A percentile compares a stretch with the other conserved stretches of the same genome.
Evolutionary conservation across 2,329 filamentous ascomycete species (phyloP).

Genomic region (Penicillium hesseltinei): DNA sequence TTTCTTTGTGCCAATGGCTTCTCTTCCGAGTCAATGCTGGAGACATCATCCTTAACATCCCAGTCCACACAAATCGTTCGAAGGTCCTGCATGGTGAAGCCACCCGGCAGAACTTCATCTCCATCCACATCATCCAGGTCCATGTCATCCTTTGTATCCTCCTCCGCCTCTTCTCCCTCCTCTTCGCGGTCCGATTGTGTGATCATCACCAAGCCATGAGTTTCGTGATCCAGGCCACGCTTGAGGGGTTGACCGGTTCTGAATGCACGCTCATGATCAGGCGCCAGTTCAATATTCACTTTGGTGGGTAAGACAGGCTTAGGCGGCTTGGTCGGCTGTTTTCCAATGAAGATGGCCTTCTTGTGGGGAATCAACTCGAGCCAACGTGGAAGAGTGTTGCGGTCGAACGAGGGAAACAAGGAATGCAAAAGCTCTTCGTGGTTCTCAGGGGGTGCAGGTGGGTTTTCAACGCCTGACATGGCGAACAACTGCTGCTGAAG

Average conservation of each 20-base stretch:
- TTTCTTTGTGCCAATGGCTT: conserved; percentile 12
- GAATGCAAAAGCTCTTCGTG: conserved; percentile 73
- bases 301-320: conserved; percentile 84
- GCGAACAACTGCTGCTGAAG: conserved; percentile 49
- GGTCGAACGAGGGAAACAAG: conserved; percentile 77
- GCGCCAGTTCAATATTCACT: conserved; percentile 78
- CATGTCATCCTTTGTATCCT: conserved; percentile 49
- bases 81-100: conserved; percentile 75
- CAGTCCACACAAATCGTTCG: conserved; percentile 85
- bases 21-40: conserved; percentile 15
- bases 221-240: conserved; percentile 51
- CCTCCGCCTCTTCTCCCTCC: conserved; percentile 54
- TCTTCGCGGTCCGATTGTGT: conserved; percentile 43
- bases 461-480: conserved; percentile 56
- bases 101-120: conserved; percentile 64
- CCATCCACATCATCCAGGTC: conserved; percentile 54
- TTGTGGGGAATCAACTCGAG: conserved; percentile 80
- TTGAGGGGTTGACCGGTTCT: conserved; percentile 64
- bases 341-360: conserved; percentile 72
- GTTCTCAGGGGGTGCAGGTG: conserved; percentile 68
- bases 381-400: conserved; percentile 72
- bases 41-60: conserved; percentile 58
- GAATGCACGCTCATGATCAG: conserved; percentile 84
- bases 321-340: conserved; percentile 73
- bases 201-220: conserved; percentile 56